Evolutionary conservation across 768 basidiomycete species (phyloP).

Genomic region (Tephrocybe sp.): DNA sequence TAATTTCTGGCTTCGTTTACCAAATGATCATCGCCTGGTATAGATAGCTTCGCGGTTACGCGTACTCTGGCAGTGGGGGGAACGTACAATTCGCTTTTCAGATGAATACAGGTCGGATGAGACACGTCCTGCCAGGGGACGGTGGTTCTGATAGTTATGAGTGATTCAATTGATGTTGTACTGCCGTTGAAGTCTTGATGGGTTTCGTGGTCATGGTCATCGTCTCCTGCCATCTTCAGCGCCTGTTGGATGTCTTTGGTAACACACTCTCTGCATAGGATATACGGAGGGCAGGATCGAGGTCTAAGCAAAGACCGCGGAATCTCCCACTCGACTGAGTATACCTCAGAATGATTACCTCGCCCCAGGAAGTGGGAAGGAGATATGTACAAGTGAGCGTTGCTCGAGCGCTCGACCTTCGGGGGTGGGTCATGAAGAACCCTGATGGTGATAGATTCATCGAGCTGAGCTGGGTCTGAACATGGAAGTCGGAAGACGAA

Average conservation of each 20-base stretch:
- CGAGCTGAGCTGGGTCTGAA: neutral
- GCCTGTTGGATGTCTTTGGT: too few species aligned
- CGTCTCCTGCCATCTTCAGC: too few species aligned
- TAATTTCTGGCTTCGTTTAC: conserved; percentile 42
- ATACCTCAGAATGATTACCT: conserved; percentile 55
- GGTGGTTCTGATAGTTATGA: conserved; percentile 16
- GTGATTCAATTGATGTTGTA: neutral
- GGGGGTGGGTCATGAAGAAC: conserved; percentile 26
- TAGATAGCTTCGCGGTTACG: conserved; percentile 45
- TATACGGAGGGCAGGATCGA: too few species aligned
- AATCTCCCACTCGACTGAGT: conserved; percentile 42
- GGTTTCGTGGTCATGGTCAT: too few species aligned
- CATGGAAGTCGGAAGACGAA: neutral
- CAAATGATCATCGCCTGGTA: conserved; percentile 36
- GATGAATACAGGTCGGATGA: conserved; percentile 29
- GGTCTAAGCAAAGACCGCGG: conserved; percentile 7
- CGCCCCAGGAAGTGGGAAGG: conserved; percentile 32
- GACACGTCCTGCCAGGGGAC: conserved; percentile 30
- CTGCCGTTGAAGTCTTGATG: too few species aligned
- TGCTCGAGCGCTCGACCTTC: conserved; percentile 12
- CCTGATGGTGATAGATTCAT: conserved; percentile 19
- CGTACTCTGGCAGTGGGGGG: conserved; percentile 37
- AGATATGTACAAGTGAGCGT: conserved; percentile 53
- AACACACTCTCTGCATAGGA: conserved; percentile 41
- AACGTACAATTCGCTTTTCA: conserved; percentile 11